These are phyloP conservation scores for Globisporangium alternatum DNA, from an alignment of 352 stramenopile species.

Conservation along the genomic window DNA sequence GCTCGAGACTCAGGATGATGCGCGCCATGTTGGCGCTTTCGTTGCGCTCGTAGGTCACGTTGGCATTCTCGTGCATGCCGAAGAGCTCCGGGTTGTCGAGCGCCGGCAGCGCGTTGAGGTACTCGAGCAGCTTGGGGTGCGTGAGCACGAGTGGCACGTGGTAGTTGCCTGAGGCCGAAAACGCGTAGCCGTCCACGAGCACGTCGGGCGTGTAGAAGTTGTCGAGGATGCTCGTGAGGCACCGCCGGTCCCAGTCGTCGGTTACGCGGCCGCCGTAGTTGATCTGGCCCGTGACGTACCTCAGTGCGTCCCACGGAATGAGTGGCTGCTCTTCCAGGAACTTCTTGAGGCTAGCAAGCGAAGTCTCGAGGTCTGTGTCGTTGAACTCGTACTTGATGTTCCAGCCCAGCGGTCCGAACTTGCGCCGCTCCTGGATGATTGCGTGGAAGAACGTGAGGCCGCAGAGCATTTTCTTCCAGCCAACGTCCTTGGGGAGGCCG, in stretches of 20 bases:
- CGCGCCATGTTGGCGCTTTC: conserved; percentile 88
- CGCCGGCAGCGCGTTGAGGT: conserved; percentile 78
- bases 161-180: conserved; percentile 88
- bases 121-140: conserved; percentile 62
- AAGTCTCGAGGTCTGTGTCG: conserved; percentile 94
- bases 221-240: conserved; percentile 90
- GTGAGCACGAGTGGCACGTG: conserved; percentile 61
- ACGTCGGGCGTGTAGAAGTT: conserved; percentile 90
- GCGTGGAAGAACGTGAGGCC: conserved; percentile 93
- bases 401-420: conserved; percentile 94
- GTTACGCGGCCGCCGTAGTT: conserved; percentile 96
- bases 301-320: conserved; percentile 92
- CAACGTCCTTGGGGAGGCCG: conserved; percentile 49
- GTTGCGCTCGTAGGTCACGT: conserved; percentile 92
- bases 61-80: conserved; percentile 96
- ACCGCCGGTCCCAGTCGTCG: conserved; percentile 93
- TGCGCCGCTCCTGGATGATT: conserved; percentile 92
- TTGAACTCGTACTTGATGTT: conserved; percentile 97
- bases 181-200: conserved; percentile 77
- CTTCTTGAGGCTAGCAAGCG: conserved; percentile 83
- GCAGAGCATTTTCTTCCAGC: conserved; percentile 90
- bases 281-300: conserved; percentile 94
- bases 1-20: conserved; percentile 89
- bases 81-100: conserved; percentile 94
- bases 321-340: conserved; percentile 91